Base-by-base conservation (phyloP, 78 protist species). In the Monosiga brevicollis region DNA sequence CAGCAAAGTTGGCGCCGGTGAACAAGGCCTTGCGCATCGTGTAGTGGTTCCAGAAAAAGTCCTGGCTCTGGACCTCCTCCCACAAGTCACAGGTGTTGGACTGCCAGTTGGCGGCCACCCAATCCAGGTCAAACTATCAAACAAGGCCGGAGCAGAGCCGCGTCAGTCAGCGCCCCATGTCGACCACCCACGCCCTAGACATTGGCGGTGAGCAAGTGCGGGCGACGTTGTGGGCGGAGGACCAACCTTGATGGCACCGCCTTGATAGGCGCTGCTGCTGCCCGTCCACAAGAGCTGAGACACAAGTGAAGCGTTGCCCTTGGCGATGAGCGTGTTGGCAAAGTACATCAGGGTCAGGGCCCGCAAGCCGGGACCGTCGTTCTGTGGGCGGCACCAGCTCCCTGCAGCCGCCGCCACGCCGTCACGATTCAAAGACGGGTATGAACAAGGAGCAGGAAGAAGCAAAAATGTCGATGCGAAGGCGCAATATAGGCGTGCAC, bases 31-130 rank as follows among this genome's bases (percentile, higher is more conserved):
- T 10, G 73, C 62, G 62, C 38, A 34, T 32, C 38, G 25, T 42
- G 82, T 62, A 42, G 35, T 24, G 42, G 80, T 77, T 79, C 72
- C 43, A 37, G 62, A 79, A 79, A 15, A 79, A 79, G 39, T 42
- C 82, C n/a, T 79, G 2, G 38, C 37, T 10, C 39, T 29, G 82
- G 38, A 79, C 62, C 37, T 79, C 82, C 73, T 79, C 82, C 82
- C 82, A 79, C 36, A 42, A 62, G 37, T 79, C 82, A 22, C 82
- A 37, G n/a, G 82, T 22, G 82, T 55, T 29, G 38, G 49, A 9
- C 42, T 23, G 32, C 76, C 73, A 79, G n/a, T 55, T 37, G 38
- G 49, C 6, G 10, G 73, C 38, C 37, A 79, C 20, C 22, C 29
- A 79, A 29, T 79, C 82, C 6, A 79, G 82, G 32, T 79, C 82